Base-by-base conservation (phyloP, 305 asterid species). In the Salvia sclarea region DNA sequence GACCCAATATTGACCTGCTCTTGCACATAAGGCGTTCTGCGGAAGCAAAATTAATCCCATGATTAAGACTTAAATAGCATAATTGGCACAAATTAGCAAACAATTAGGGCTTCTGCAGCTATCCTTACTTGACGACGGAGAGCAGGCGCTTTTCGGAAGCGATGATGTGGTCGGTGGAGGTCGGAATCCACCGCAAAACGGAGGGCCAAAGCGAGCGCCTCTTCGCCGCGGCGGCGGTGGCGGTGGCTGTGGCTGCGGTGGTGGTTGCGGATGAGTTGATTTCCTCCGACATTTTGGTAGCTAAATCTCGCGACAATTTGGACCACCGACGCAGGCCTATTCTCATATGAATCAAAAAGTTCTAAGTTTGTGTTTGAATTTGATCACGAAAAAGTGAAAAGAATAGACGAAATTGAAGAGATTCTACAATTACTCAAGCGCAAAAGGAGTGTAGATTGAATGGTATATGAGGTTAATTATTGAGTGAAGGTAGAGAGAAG, bases 81-180 rank as follows among this genome's bases (percentile, higher is more conserved):
- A 22, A 63, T 3, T 8, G 11, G 54, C 47, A 44, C 49, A n/a
- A 11, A 62, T 62, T n/a, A n/a, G n/a, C n/a, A n/a, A n/a, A n/a
- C n/a, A n/a, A n/a, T n/a, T 40, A 14, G 74, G 53, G 66, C 6
- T n/a, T 53, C 45, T 22, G 38, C 30, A 40, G 14, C 21, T 14
- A 12, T 14, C 44, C 55, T 75, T 82, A 91, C 97, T 84, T 91
- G 85, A 86, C 84, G 28, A 82, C 55, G 40, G 95, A 88, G 30
- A 91, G 95, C 31, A 91, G 92, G 25, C 95, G 95, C 14, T 85
- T 86, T 48, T 91, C 96, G 18, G 97, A 80, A 53, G 84, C 85
- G 76, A 91, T 85, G 83, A 88, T 81, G 76, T 82, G 91, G 30
- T 85, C 91, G 73, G 95, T 81, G 73, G 97, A 91, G 73, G 96